Evolutionary conservation across 2,329 filamentous ascomycete species (phyloP).

Genomic region (Penicillium sp.): DNA sequence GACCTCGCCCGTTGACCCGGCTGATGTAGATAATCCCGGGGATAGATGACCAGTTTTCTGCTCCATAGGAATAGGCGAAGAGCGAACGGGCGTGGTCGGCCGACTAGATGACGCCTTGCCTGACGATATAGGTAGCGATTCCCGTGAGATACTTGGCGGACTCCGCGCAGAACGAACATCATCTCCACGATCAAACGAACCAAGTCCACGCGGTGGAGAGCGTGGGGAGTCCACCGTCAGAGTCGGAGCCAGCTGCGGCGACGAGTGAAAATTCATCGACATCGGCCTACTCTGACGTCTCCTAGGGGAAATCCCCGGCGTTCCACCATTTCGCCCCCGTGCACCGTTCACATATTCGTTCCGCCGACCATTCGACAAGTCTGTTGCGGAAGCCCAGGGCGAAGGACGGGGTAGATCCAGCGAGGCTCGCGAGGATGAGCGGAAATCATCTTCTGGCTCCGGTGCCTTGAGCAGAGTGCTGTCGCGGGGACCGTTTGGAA

Average conservation of each 20-base stretch:
- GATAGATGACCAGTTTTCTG: constrained; percentile 27
- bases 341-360: constrained; percentile 30
- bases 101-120: constrained; percentile 26
- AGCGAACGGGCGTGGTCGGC: constrained; percentile 39
- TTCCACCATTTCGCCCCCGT: constrained; percentile 35
- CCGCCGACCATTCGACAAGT: constrained; percentile 28
- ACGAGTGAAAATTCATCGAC: constrained; percentile 49
- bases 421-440: constrained; percentile 42
- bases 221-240: constrained; percentile 51
- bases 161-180: constrained; percentile 56
- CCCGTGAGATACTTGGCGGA: constrained; percentile 30
- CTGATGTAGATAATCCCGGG: constrained; percentile 22
- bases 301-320: constrained; percentile 63
- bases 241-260: constrained; percentile 47
- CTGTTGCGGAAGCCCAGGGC: constrained; percentile 39
- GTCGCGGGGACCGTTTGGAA: constrained; percentile 34
- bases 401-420: constrained; percentile 50
- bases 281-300: constrained; percentile 62
- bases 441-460: constrained; percentile 36
- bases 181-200: constrained; percentile 63
- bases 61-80: constrained; percentile 27
- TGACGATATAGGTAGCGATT: constrained; percentile 32
- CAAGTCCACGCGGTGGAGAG: constrained; percentile 44
- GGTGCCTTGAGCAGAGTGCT: constrained; percentile 37
- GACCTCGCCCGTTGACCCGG: constrained; percentile 22